Conservation (phyloP, 257 asterid genomes). For the Solanum lignicaule region DNA sequence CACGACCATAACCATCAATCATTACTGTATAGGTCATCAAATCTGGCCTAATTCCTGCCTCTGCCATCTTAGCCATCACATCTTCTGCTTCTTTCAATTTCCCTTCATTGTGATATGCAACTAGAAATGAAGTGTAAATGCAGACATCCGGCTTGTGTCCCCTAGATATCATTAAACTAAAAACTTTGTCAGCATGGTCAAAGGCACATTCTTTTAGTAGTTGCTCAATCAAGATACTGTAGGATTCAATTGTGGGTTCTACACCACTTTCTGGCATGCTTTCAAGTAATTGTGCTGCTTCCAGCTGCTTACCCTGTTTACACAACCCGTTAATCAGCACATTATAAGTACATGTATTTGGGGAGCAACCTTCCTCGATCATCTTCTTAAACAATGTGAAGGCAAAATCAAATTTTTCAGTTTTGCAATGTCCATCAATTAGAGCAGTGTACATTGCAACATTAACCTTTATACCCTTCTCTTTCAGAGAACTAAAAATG, state of each 20-base stretch:
- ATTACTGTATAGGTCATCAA: constrained; percentile 52
- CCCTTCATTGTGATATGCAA: constrained; percentile 69
- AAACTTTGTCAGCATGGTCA: constrained; percentile 38
- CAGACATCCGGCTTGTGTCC: constrained; percentile 64
- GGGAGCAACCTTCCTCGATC: constrained; percentile 36
- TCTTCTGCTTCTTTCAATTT: constrained; percentile 62
- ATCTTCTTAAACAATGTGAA: constrained; percentile 40
- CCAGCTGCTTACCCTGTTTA: constrained; percentile 36
- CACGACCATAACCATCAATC: constrained; percentile 69
- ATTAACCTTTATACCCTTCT: constrained; percentile 36
- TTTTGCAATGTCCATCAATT: constrained; percentile 49
- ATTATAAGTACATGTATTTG: constrained; percentile 47
- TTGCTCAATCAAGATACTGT: constrained; percentile 48
- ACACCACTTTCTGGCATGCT: constrained; percentile 44
- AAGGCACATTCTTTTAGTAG: constrained; percentile 51
- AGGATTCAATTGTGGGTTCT: constrained; percentile 41
- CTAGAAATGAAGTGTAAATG: constrained; percentile 59
- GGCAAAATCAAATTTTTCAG: constrained; percentile 43
- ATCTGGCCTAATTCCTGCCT: constrained; percentile 46
- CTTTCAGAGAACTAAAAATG: constrained; percentile 36
- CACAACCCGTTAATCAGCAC: constrained; percentile 56
- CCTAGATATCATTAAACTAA: constrained; percentile 32
- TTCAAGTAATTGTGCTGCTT: constrained; percentile 37
- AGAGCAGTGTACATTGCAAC: constrained; percentile 45
- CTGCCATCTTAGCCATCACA: constrained; percentile 41